Base-by-base conservation (phyloP, 495 filamentous ascomycete species). In the Rostrohypoxylon terebratum region DNA sequence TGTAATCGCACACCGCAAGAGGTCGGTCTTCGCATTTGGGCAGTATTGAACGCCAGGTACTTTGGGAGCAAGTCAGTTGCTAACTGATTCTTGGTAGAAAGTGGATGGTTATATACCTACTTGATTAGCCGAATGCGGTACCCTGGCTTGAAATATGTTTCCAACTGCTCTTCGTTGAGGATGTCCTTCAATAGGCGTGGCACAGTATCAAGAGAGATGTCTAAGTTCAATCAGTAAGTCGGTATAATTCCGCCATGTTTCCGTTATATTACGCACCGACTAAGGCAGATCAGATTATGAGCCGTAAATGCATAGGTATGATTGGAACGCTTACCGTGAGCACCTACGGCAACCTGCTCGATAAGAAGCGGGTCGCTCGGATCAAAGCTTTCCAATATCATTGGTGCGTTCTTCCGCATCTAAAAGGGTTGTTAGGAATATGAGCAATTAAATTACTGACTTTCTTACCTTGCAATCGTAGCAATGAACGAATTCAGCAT, bases 141-240 rank as follows among this genome's bases (percentile, higher is more conserved):
- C n/a, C 63, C 63, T 1, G 63, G 63, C 9, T 59, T 42, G 28
- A 59, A 59, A 21, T 38, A 66, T 4, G 40, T 59, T 51, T 40
- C 6, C 28, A 66, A 11, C 20, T 66, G 63, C 53, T 66, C 63
- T 40, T 66, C 63, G 25, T 40, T 66, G 18, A 66, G 42, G 16
- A 66, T 31, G 7, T 33, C 50, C 20, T 66, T 66, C 10, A 66
- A 10, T 14, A 66, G 53, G 1, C 63, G 63, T 18, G 63, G 63
- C 40, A 66, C 42, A 18, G 63, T 66, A 42, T 66, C 63, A 2
- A 66, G 54, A 59, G 63, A 66, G 6, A 66, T 66, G 8, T 66
- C 63, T 66, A 31, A 7, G 3, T 2, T 16, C 4, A 2, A 31
- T 66, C 10, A 66, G 63, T 59, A 59, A 0, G 20, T 66, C 10